Base-by-base conservation (phyloP, 2,329 filamentous ascomycete genomes). In the Calycina herbarum region DNA sequence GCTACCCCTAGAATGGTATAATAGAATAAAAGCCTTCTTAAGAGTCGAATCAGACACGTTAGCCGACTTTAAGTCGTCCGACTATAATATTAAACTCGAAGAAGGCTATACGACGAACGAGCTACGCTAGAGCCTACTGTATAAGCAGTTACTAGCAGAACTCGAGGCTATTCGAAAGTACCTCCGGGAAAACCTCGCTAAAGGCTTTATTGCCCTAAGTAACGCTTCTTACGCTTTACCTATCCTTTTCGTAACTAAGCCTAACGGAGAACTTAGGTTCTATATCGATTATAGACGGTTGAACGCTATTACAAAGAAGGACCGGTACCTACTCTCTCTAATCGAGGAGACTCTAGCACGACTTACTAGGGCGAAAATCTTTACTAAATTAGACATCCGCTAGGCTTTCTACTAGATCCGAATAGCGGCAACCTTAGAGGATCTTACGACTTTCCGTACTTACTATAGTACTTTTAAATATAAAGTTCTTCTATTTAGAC, bases 191-290 rank as follows among this genome's bases (percentile, higher is more conserved):
- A 27, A 38, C 24, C 60, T 67, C 3, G 60, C 59, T 8, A 67
- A 67, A 35, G 51, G 61, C 20, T 68, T 60, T 35, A 68, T 68
- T 40, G 10, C 31, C 11, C n/a, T 35, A n/a, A 48, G 45, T 31
- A 59, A 60, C 5, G 42, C 33, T 11, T 42, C 66, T 3, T 51
- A 54, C 29, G 48, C 35, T 31, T 24, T 63, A 13, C 67, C 63
- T 29, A 33, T 69, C 1, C 60, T 71, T 20, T 66, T 70, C 56
- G 67, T 64, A 2, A 59, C 60, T 45, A 72, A 72, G 62, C 58
- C 56, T 10, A 61, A 59, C 11, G 61, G 64, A 15, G 63, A 62
- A 2, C 57, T 74, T 6, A 60, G 66, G 5, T 70, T 68, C 24
- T 68, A 33, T 40, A 42, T 68, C 6, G 59, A 68, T 24, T 68